phyloP scores from a whole-genome alignment of 1,284 basidiomycete genomes.

The Moesziomyces sp. region DNA sequence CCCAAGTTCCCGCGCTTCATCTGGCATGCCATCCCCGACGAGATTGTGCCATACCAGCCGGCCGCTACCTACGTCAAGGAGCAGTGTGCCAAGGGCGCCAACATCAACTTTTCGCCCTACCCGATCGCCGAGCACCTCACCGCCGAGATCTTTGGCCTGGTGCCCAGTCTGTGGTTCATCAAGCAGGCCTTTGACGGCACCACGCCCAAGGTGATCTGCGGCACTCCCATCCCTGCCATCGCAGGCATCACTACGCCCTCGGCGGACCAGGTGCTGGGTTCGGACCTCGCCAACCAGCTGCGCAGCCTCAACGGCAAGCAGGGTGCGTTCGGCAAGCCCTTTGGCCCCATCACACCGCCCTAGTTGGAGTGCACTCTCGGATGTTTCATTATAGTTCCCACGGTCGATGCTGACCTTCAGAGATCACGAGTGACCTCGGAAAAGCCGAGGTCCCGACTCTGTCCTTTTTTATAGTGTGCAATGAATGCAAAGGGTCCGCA shows the following conservation, averaged over 20 bases:
- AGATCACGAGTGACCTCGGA: no score
- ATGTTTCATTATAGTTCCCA: no score
- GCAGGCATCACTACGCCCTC: constrained; percentile 9
- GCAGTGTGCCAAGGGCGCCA: constrained; percentile 60
- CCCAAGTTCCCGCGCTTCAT: constrained; percentile 56
- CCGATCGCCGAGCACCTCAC: constrained; percentile 47
- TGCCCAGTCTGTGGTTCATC: constrained; percentile 39
- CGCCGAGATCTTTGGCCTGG: constrained; percentile 35
- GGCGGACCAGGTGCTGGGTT: constrained; percentile 22
- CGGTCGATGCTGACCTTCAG: no score
- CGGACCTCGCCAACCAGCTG: constrained; percentile 28
- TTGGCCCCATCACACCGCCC: constrained; percentile 2
- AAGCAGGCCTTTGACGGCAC: constrained; percentile 37
- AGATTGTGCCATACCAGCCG: constrained; percentile 56
- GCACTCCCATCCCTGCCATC: constrained; percentile 10
- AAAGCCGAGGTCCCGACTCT: no score
- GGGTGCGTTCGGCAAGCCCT: constrained; percentile 17
- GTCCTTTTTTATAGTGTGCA: no score
- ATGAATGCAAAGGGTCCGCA: no score
- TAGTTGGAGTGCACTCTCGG: no score
- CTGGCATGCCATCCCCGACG: constrained; percentile 58
- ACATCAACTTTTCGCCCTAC: constrained; percentile 49
- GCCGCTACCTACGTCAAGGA: constrained; percentile 48
- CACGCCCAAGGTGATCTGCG: constrained; percentile 35
- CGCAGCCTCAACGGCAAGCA: constrained; percentile 13